Evolutionary conservation across 441 rosid species (phyloP).

Genomic region (Breynia disticha): DNA sequence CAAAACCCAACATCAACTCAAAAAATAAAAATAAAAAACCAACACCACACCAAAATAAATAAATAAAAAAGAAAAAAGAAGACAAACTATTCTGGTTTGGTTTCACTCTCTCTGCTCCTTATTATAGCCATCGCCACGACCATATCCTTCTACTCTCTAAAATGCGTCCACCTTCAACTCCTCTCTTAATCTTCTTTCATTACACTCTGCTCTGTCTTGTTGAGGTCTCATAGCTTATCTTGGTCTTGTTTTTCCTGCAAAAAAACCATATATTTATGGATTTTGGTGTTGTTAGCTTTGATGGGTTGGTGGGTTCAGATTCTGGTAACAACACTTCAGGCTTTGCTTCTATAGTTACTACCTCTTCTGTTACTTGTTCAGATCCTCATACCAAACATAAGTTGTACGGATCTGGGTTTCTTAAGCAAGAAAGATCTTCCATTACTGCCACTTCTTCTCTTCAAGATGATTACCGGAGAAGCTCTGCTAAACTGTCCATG

Average conservation of each 20-base stretch:
- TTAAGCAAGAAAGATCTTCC: conserved; percentile 44
- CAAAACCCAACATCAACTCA: too few relatives aligned
- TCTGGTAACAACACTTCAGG: conserved; percentile 12
- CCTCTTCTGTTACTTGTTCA: conserved; percentile 28
- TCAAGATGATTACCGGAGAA: conserved; percentile 49
- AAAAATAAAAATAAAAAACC: too few relatives aligned
- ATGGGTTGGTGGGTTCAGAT: conserved; percentile 42
- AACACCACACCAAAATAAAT: too few relatives aligned
- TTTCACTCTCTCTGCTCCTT: too few relatives aligned
- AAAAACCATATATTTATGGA: conserved; percentile 26
- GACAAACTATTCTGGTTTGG: conserved; percentile 18
- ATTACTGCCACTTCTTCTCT: background rate
- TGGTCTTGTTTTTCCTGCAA: conserved; percentile 7
- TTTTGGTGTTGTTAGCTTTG: conserved; percentile 42
- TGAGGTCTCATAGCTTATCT: conserved; percentile 13
- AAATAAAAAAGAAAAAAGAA: too few relatives aligned
- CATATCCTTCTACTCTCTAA: conserved; percentile 6
- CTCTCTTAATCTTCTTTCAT: conserved; percentile 13
- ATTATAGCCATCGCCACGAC: background rate
- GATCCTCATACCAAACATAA: conserved; percentile 41
- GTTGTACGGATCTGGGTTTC: conserved; percentile 50
- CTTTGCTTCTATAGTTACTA: conserved; percentile 19
- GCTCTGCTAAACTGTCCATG: conserved; percentile 44
- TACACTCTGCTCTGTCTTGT: conserved; percentile 6
- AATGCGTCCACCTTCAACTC: conserved; percentile 16